Evolutionary conservation across 306 rosid species (phyloP).

Genomic region (Gynostemma pentaphyllum): DNA sequence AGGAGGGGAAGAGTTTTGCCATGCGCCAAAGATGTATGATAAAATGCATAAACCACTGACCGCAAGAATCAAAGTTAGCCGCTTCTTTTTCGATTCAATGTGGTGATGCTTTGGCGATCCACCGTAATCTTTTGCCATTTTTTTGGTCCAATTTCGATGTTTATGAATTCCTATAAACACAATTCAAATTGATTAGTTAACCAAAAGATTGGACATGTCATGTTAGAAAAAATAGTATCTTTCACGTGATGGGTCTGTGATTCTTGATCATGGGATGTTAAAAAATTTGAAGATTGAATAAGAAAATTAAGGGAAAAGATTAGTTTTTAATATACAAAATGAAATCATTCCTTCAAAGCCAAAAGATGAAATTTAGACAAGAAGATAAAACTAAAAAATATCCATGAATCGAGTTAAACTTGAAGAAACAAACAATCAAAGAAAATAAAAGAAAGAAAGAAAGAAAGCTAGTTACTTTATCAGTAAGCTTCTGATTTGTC

Average conservation of each 20-base stretch:
- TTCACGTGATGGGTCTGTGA: background rate
- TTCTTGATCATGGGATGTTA: background rate
- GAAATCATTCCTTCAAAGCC: background rate
- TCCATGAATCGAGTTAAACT: background rate
- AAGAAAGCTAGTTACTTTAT: background rate
- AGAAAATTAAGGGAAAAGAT: background rate
- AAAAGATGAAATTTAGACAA: background rate
- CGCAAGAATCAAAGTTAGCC: slow-evolving; percentile 61
- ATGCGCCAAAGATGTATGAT: slow-evolving; percentile 65
- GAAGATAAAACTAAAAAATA: slow-evolving; percentile 3
- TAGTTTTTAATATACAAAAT: no score
- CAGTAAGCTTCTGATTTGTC: background rate
- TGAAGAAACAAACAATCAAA: slow-evolving; percentile 4
- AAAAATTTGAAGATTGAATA: background rate
- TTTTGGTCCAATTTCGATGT: background rate
- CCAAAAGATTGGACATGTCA: background rate
- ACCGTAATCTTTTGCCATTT: slow-evolving; percentile 67
- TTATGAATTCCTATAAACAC: background rate
- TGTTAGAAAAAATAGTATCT: no score
- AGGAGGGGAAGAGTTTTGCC: slow-evolving; percentile 39
- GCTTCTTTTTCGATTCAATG: slow-evolving; percentile 52
- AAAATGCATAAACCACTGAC: slow-evolving; percentile 67
- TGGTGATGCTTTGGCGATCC: slow-evolving; percentile 89
- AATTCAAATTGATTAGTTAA: background rate
- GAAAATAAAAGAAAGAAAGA: background rate